Conservation (phyloP, 768 basidiomycete species). For the Lactarius sp. region DNA sequence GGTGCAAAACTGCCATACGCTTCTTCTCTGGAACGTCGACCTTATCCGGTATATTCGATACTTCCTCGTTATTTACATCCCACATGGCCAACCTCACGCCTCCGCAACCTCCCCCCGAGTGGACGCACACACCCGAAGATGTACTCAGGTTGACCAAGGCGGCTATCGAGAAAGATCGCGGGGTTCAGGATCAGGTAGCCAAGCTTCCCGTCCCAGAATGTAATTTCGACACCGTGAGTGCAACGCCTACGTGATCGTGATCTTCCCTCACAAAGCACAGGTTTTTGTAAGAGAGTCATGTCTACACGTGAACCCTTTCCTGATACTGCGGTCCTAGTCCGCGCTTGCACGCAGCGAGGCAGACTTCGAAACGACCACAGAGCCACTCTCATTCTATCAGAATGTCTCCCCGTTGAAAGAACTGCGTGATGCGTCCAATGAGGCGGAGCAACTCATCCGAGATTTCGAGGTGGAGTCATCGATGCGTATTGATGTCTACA, state of each 20-base stretch:
- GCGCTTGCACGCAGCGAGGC: slow-evolving; percentile 60
- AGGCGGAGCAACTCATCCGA: slow-evolving; percentile 63
- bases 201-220: slow-evolving; percentile 51
- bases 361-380: slow-evolving; percentile 43
- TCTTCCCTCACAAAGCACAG: slow-evolving; percentile 34
- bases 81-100: slow-evolving; percentile 49
- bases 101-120: slow-evolving; percentile 60
- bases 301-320: slow-evolving; percentile 20
- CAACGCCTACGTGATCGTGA: neutral
- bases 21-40: slow-evolving; percentile 8
- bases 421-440: slow-evolving; percentile 77
- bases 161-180: slow-evolving; percentile 52
- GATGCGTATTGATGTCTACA: slow-evolving; percentile 78
- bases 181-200: slow-evolving; percentile 54
- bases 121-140: slow-evolving; percentile 62
- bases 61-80: neutral
- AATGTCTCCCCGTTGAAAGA: slow-evolving; percentile 52
- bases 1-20: slow-evolving; percentile 1
- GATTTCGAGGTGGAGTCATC: slow-evolving; percentile 71
- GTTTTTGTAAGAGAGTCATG: slow-evolving; percentile 58
- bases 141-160: slow-evolving; percentile 47
- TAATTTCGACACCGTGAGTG: slow-evolving; percentile 61
- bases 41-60: slow-evolving; percentile 12
- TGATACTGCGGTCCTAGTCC: slow-evolving; percentile 38
- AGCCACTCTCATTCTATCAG: slow-evolving; percentile 49